Evolutionary conservation across 371 early-diverging fungal species (phyloP).

Genomic region (Saksenaea oblongispora): DNA sequence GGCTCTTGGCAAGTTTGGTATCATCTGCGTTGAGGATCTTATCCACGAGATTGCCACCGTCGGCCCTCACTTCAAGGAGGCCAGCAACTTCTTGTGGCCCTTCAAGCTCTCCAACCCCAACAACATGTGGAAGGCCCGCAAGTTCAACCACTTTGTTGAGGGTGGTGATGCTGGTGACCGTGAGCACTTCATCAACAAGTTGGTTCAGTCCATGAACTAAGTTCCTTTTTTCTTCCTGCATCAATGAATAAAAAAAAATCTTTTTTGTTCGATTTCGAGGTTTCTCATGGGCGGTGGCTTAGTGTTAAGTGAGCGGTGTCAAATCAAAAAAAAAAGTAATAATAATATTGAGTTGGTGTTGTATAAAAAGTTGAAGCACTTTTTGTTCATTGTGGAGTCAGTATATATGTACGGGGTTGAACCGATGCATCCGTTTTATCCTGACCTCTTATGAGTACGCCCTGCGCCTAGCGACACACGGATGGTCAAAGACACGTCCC

Average conservation of each 20-base stretch:
- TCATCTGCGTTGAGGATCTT: conserved; percentile 98
- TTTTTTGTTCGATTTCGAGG: neutral
- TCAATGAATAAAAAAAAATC: neutral
- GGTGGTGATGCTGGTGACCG: conserved; percentile 99
- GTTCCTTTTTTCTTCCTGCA: neutral
- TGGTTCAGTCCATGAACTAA: conserved; percentile 98
- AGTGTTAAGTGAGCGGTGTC: too few species aligned
- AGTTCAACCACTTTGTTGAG: conserved; percentile 96
- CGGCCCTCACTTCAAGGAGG: conserved; percentile 87
- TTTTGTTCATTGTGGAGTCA: too few species aligned
- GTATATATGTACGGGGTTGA: too few species aligned
- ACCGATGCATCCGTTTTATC: too few species aligned
- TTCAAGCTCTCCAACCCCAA: conserved; percentile 99
- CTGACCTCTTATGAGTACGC: too few species aligned
- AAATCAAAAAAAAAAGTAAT: too few species aligned
- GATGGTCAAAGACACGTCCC: too few species aligned
- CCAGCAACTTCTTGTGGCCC: conserved; percentile 99
- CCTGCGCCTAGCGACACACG: too few species aligned
- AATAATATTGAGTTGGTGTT: too few species aligned
- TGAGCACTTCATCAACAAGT: conserved; percentile 94
- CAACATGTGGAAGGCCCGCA: conserved; percentile 96
- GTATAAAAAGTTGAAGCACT: too few species aligned
- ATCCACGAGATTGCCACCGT: conserved; percentile 99
- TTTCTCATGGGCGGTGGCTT: neutral
- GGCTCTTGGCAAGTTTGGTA: conserved; percentile 93